Evolutionary conservation across 2,329 filamentous ascomycete species (phyloP), one percentile per base, ranked within the genome.

Genomic region (Sporothrix luriei): DNA sequence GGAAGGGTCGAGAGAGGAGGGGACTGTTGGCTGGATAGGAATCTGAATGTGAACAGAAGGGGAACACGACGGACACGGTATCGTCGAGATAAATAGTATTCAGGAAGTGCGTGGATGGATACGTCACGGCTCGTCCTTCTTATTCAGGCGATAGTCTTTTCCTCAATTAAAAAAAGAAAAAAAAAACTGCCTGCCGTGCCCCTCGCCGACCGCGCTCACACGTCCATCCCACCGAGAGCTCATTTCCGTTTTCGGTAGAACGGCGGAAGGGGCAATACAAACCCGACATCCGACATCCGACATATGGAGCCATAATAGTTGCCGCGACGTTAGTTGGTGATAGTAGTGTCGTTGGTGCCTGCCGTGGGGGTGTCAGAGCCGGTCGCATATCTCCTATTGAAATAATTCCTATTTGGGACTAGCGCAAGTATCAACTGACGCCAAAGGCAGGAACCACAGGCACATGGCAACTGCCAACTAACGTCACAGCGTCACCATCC

Each of bases 101-200:
- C 3, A 43, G 14, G 19, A 61, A 61, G 29, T 33, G 4, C 10
- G n/a, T 19, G 4, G 38, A 46, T 26, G 21, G 57, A 43, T 43
- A 62, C 38, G 57, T 26, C 57, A 62, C 57, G 57, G 57, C 38
- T 62, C 9, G n/a, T 46, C 13, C 10, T 62, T 46, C 57, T 62
- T 26, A n/a, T 62, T 46, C 21, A 13, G 46, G 57, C 38, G 26
- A 46, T 46, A 26, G 33, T 61, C 40, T 14, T 13, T 21, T 21
- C 21, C 3, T 14, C 38, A 38, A 26, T n/a, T n/a, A n/a, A 49
- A 43, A 4, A 33, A 33, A 7, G 1, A 1, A 33, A 33, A 9
- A 33, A 33, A 33, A 7, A 33, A 33, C 5, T 33, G 33, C 33
- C 33, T 33, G 33, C 33, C 33, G 33, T 33, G 6, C 33, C 33